Evolutionary conservation across 2,329 filamentous ascomycete genomes (phyloP), one percentile per base, ranked within the genome.

Genomic region (Exophiala dermatitidis): DNA sequence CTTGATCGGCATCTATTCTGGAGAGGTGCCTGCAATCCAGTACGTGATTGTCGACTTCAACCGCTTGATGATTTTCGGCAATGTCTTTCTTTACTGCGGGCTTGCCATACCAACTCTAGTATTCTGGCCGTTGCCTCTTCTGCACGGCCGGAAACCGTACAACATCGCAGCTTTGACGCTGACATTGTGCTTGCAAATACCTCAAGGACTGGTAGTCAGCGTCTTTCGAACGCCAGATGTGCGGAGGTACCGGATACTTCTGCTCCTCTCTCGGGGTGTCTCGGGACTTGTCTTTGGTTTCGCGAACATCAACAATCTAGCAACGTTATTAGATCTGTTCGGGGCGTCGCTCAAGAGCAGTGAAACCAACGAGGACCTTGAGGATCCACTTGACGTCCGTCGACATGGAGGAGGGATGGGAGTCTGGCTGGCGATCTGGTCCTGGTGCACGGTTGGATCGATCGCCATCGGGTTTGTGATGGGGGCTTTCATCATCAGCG

Each of bases 61-160:
- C 42, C 85, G 88, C 62, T 75, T 80, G 54, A 77, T 82, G 1
- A 82, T 89, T 30, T 74, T 88, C 34, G 87, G 87, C 2, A 90
- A 90, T 61, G 84, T 86, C 10, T 77, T 82, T 29, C 78, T 89
- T 49, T 90, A 86, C 65, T 64, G 85, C 32, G 85, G 85, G 5
- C 74, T 90, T 58, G 84, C 84, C 0, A 68, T 90, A 37, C 80
- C 85, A 0, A 86, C 83, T 0, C 77, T 88, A 52, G 71, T 88
- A 54, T 80, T 79, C 60, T 90, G 86, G 86, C 85, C 86, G 2
- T 69, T 90, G 4, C 84, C 86, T 4, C 73, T 64, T 49, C 54
- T 90, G 1, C 86, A 90, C 65, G 86, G 87, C 2, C 78, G 86
- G 7, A 89, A 89, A 64, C 84, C 85, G 1, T 90, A 90, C 63